Evolutionary conservation across 73 alveolate species (phyloP), one percentile per base, ranked within the genome.

Genomic region (Tetrahymena elliotti): DNA sequence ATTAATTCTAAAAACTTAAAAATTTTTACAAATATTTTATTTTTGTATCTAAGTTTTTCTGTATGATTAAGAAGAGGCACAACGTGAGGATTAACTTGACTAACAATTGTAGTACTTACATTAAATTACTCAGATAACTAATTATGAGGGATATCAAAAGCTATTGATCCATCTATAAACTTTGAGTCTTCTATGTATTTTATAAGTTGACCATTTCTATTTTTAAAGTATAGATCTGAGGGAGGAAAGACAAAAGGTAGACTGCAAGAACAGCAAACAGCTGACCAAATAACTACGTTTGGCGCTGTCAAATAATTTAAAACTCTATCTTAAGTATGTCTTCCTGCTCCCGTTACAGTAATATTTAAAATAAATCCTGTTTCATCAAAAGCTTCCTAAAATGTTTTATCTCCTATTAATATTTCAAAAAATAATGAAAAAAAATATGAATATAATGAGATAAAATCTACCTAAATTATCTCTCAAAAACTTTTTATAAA

Each of bases 221-320:
- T 94, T 83, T 97, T 97, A 33, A 96, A 94, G 94, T 97, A 94
- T 6, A 97, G 93, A 92, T 97, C 97, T 33, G 97, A 97, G 6
- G 98, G 96, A 31, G 84, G 97, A 92, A 93, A 97, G 35, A 97
- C 96, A 35, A 94, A 53, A 6, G 99, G 99, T 13, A 97, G 84
- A 9, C 98, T 97, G 22, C 97, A 93, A 13, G 97, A 93, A 68
- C 98, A 98, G 5, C 95, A 82, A 8, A 94, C 98, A 39, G 99
- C 98, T 37, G 98, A 93, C 97, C 97, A 96, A 4, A 97, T 96
- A 10, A 97, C 94, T 20, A 97, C 98, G 96, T 96, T 95, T 38
- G 99, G 99, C 15, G 99, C 47, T 24, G 98, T 97, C 31, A 97
- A 94, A 95, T 97, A 97, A 53, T 97, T 97, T 12, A 97, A 95